Evolutionary conservation across 192 early-diverging fungal species (phyloP).

Genomic region (Entrophospora sp.): DNA sequence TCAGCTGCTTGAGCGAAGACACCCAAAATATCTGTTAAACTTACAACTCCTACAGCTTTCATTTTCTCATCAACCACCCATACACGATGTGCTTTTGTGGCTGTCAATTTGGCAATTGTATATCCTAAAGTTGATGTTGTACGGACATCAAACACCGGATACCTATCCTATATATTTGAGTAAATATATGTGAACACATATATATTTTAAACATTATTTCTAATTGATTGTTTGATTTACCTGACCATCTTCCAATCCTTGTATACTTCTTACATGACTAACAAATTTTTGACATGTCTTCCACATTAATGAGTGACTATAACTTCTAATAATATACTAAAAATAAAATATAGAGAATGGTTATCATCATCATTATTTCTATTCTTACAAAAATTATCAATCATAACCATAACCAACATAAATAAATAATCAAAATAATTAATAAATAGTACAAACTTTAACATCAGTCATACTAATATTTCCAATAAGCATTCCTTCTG

Average conservation of each 20-base stretch:
- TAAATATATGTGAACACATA: background rate
- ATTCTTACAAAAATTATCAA: too few species aligned
- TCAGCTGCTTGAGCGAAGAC: slow-evolving; percentile 30
- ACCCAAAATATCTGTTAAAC: slow-evolving; percentile 70
- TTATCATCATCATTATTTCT: too few species aligned
- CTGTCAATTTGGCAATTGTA: slow-evolving; percentile 66
- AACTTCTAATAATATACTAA: slow-evolving; percentile 32
- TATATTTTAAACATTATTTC: background rate
- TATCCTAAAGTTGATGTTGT: slow-evolving; percentile 61
- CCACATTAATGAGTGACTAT: slow-evolving; percentile 37
- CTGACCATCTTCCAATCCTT: slow-evolving; percentile 60
- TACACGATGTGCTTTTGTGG: slow-evolving; percentile 73
- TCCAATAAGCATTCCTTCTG: slow-evolving; percentile 45
- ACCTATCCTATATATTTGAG: slow-evolving; percentile 39
- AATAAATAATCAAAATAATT: background rate
- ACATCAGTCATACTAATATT: slow-evolving; percentile 66
- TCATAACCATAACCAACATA: background rate
- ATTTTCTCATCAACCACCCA: slow-evolving; percentile 61
- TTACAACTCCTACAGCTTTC: slow-evolving; percentile 60
- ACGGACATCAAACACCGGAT: slow-evolving; percentile 70
- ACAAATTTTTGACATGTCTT: slow-evolving; percentile 58
- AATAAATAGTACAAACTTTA: slow-evolving; percentile 36
- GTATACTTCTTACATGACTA: slow-evolving; percentile 43
- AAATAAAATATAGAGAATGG: too few species aligned
- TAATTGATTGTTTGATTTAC: slow-evolving; percentile 27